Evolutionary conservation across 2,329 filamentous ascomycete genomes (phyloP).

Genomic region (Domatiomyces globalis): DNA sequence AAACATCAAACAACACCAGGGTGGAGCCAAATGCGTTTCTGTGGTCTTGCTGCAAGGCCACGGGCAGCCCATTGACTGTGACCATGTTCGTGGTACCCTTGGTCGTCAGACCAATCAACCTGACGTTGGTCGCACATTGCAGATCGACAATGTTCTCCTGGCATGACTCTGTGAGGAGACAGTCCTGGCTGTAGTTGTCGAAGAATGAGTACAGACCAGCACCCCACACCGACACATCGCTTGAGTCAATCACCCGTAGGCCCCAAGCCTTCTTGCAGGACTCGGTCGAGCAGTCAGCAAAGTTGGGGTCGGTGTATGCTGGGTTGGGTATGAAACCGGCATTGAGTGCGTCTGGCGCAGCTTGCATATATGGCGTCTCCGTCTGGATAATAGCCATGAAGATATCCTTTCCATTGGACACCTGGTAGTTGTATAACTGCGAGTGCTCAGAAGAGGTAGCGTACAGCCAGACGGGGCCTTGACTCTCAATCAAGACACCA

Average conservation of each 20-base stretch:
- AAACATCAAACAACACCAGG: constrained; percentile 37
- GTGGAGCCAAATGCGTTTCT: constrained; percentile 52
- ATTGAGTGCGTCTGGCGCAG: constrained; percentile 66
- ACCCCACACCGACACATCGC: constrained; percentile 55
- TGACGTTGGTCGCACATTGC: constrained; percentile 45
- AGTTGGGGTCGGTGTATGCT: constrained; percentile 54
- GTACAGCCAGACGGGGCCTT: constrained; percentile 67
- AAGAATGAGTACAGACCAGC: constrained; percentile 72
- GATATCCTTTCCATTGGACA: constrained; percentile 61
- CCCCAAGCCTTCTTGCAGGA: constrained; percentile 64
- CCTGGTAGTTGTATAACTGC: constrained; percentile 64
- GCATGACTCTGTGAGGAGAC: constrained; percentile 53
- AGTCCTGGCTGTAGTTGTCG: constrained; percentile 63
- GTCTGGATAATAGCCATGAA: constrained; percentile 77
- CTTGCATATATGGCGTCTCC: constrained; percentile 68
- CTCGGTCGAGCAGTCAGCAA: constrained; percentile 43
- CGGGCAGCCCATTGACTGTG: constrained; percentile 42
- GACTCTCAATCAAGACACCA: constrained; percentile 65
- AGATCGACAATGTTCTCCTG: constrained; percentile 66
- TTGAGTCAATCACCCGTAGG: constrained; percentile 54
- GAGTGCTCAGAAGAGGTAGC: constrained; percentile 53
- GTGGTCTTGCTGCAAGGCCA: constrained; percentile 46
- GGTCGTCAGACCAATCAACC: constrained; percentile 57
- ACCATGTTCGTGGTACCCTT: constrained; percentile 65
- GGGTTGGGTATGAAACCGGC: constrained; percentile 47